phyloP scores from a whole-genome alignment of 129 eudicot species.

The Flaveria bidentis region DNA sequence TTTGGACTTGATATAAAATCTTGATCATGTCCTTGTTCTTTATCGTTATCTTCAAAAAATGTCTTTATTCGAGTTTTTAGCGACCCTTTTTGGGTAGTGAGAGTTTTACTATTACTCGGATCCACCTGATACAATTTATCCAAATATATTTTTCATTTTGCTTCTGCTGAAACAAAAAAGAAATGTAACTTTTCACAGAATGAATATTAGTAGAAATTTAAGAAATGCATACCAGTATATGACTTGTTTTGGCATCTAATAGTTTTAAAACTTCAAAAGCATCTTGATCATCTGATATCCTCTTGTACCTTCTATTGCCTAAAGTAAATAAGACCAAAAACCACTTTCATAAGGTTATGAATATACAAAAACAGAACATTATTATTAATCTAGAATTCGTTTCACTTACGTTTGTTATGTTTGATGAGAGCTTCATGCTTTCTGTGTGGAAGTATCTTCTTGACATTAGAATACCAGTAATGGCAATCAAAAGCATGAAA shows the following conservation, averaged over 20 bases:
- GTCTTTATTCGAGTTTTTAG: conserved; percentile 62
- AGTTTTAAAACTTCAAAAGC: conserved; percentile 37
- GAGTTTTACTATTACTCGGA: conserved; percentile 32
- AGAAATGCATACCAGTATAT: conserved; percentile 44
- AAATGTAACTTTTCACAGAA: background rate
- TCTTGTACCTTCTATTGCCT: conserved; percentile 41
- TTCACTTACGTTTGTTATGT: conserved; percentile 39
- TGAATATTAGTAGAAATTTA: background rate
- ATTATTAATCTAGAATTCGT: background rate
- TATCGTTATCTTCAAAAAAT: conserved; percentile 36
- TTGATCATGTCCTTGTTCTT: conserved; percentile 28
- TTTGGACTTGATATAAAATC: conserved; percentile 31
- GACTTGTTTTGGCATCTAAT: conserved; percentile 39
- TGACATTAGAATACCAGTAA: conserved; percentile 49
- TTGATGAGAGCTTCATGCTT: conserved; percentile 27
- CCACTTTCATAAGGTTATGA: background rate
- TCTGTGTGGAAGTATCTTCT: conserved; percentile 52
- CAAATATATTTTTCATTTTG: background rate
- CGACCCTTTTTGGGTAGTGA: conserved; percentile 43
- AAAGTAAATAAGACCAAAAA: conserved; percentile 9
- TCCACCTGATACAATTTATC: conserved; percentile 38
- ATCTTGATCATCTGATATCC: conserved; percentile 29
- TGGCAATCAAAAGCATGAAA: conserved; percentile 61
- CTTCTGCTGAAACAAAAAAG: background rate
- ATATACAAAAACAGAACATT: background rate